These are phyloP conservation scores for Udeniomyces megalosporus DNA, from an alignment of 768 basidiomycete species.

Conservation along the genomic window DNA sequence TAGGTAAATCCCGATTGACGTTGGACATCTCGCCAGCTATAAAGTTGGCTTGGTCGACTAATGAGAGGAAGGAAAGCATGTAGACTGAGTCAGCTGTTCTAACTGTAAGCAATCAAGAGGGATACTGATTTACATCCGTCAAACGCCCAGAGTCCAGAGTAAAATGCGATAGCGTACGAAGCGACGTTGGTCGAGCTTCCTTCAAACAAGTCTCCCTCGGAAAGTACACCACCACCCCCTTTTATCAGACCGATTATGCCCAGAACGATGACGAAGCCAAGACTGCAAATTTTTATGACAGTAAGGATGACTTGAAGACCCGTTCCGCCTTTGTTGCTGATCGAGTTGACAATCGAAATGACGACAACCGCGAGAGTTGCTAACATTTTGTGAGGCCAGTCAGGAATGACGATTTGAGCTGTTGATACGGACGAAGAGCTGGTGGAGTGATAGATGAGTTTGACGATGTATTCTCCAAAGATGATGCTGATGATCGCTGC, in stretches of 20 bases:
- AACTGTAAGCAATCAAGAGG: not conserved
- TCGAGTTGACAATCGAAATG: conserved; percentile 62
- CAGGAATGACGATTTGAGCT: conserved; percentile 41
- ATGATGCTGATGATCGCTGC: conserved; percentile 10
- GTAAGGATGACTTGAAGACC: conserved; percentile 78
- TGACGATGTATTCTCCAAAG: conserved; percentile 64
- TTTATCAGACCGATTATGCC: conserved; percentile 61
- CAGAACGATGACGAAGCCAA: conserved; percentile 33
- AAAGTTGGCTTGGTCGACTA: conserved; percentile 32
- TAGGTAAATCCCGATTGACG: conserved; percentile 70
- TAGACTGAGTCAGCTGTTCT: no score
- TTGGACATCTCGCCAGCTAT: conserved; percentile 76
- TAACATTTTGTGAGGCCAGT: conserved; percentile 61
- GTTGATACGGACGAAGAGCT: conserved; percentile 20
- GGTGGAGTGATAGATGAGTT: conserved; percentile 66
- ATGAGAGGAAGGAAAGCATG: not conserved
- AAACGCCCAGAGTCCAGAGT: conserved; percentile 85
- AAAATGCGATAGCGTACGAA: conserved; percentile 78
- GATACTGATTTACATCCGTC: conserved; percentile 61
- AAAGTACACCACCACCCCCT: conserved; percentile 37
- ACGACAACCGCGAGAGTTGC: conserved; percentile 42
- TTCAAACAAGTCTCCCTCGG: conserved; percentile 41
- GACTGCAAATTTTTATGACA: conserved; percentile 59
- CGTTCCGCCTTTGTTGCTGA: conserved; percentile 59
- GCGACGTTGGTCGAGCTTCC: conserved; percentile 64